phyloP scores from a whole-genome alignment of 164 flowering plant species.

The Santalum album region DNA sequence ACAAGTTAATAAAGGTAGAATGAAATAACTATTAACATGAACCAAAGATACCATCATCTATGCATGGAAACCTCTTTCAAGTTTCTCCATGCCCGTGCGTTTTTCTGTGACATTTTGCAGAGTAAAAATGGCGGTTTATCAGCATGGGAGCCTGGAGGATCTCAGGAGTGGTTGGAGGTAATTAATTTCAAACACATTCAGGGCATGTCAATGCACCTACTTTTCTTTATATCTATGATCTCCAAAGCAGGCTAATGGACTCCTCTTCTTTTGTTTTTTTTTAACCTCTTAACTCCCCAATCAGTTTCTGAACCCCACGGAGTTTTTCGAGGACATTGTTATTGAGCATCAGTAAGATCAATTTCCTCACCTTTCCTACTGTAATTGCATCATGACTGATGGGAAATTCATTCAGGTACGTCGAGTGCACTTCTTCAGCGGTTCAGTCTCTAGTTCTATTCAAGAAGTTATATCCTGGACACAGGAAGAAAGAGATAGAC shows the following conservation, averaged over 20 bases:
- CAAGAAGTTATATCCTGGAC: constrained; percentile 32
- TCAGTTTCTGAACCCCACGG: constrained; percentile 26
- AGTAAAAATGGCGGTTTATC: constrained; percentile 31
- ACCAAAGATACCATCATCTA: no score
- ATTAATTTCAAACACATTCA: background rate
- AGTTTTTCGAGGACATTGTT: constrained; percentile 22
- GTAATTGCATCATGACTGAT: background rate
- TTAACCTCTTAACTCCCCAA: no score
- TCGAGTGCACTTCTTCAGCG: constrained; percentile 12
- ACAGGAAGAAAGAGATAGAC: constrained; percentile 35
- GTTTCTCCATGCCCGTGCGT: no score
- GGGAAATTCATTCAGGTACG: background rate
- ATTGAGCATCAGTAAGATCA: constrained; percentile 8
- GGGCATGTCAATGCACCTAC: no score
- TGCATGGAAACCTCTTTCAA: no score
- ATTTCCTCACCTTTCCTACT: background rate
- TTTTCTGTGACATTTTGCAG: no score
- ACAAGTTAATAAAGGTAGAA: no score
- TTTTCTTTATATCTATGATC: background rate
- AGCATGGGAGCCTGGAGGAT: constrained; percentile 37
- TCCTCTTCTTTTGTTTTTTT: background rate
- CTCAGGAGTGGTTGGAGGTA: constrained; percentile 34
- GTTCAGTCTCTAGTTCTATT: constrained; percentile 29
- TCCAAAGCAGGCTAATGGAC: background rate
- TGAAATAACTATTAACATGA: no score